A percentile compares a stretch with the other conserved stretches of the same genome.
Conservation (phyloP, 352 stramenopile genomes). For the Phytopythium oedochilum region DNA sequence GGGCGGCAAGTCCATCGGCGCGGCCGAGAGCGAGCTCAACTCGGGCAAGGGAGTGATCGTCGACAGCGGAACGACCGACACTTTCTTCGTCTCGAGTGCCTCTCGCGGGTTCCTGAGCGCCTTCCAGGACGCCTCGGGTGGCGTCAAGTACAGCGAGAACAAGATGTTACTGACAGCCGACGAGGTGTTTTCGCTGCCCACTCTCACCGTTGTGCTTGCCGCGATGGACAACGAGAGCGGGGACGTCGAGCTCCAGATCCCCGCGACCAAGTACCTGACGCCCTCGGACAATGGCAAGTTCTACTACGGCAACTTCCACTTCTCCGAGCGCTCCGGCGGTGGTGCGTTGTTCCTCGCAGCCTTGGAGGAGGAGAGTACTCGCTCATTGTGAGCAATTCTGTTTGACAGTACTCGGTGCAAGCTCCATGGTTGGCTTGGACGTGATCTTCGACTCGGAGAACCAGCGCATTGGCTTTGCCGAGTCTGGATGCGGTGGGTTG, state of each 20-base stretch:
- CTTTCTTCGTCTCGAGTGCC: slow-evolving; percentile 58
- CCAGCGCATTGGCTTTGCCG: slow-evolving; percentile 73
- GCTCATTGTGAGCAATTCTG: too few relatives aligned
- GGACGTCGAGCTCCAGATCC: slow-evolving; percentile 61
- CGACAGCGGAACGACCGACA: slow-evolving; percentile 84
- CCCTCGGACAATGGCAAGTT: slow-evolving; percentile 34
- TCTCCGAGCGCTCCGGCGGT: slow-evolving; percentile 69
- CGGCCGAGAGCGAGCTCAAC: slow-evolving; percentile 42
- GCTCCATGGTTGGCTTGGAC: slow-evolving; percentile 75
- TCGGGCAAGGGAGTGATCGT: slow-evolving; percentile 78
- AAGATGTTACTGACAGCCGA: slow-evolving; percentile 37
- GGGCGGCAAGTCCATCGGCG: slow-evolving; percentile 43
- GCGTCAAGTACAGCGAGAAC: slow-evolving; percentile 54
- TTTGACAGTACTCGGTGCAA: slow-evolving; percentile 76
- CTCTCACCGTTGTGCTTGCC: slow-evolving; percentile 63
- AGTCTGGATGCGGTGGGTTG: slow-evolving; percentile 57
- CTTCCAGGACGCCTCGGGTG: slow-evolving; percentile 37
- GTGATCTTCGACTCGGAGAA: slow-evolving; percentile 84
- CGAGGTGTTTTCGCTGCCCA: slow-evolving; percentile 40
- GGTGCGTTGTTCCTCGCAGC: too few relatives aligned
- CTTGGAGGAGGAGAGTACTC: too few relatives aligned
- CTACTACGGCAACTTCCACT: slow-evolving; percentile 80
- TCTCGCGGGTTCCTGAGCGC: slow-evolving; percentile 45
- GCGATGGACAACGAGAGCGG: slow-evolving; percentile 39
- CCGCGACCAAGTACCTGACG: slow-evolving; percentile 62